Evolutionary conservation across 805 yeast species (phyloP), one percentile per base, ranked within the genome.

Genomic region (Diddensiella santjacobensis): DNA sequence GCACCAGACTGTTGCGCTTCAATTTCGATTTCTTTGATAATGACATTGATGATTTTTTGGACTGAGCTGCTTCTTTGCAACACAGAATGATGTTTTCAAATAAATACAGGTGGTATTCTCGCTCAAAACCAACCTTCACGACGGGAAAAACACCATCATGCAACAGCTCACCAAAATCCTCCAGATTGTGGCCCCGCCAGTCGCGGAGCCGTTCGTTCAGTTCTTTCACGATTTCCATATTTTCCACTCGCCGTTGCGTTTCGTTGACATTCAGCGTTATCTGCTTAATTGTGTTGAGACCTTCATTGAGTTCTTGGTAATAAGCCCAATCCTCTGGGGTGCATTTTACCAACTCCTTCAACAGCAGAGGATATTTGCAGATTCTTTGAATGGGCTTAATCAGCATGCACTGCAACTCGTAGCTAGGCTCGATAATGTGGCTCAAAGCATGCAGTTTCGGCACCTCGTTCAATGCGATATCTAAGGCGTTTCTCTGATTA

Each of bases 381-480:
- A 93, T 75, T 54, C 99, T 78, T 71, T 93, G 99, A 33, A 93
- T 87, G 0, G 99, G 99, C 65, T 91, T 93, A 58, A 93, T 79
- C 37, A 93, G 73, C 66, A 87, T 87, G 44, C 91, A 82, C 63
- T 87, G 98, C 46, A 93, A 73, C 65, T 91, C 99, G 62, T 89
- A 82, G 38, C 87, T 84, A 22, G 93, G 91, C 55, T 83, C 91
- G 51, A 90, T 80, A 35, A 89, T 68, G 18, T 70, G 62, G 3
- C 84, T 73, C 18, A 81, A 73, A 51, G 75, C 74, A 41, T 63
- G 68, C 45, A 88, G 73, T 56, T 78, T 79, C 3, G 73, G 62
- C 3, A 80, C 75, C 55, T 86, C 88, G 55, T 75, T 77, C 24
- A 67, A 63, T 33, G 93, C 85, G 47, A 88, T 76, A 48, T 87